phyloP scores from a whole-genome alignment of 225 moss, liverwort and hornwort genomes.

The Thuidium tamariscinum region DNA sequence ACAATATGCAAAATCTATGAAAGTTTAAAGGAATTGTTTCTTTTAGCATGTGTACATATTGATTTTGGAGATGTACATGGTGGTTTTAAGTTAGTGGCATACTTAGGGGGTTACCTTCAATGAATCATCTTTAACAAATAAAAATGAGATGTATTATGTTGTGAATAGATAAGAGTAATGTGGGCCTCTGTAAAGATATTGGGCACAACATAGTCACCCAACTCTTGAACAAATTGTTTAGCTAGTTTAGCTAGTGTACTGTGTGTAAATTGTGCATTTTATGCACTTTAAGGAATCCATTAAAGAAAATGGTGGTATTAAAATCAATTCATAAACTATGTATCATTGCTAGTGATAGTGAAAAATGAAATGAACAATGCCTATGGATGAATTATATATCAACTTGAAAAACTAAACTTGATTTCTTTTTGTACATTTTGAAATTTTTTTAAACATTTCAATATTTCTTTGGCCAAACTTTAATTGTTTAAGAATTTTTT shows the following conservation, averaged over 20 bases:
- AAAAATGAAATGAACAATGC: neutral
- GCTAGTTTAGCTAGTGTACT: neutral
- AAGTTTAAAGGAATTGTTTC: too few species aligned
- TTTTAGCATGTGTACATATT: too few species aligned
- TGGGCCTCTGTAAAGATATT: fast-evolving
- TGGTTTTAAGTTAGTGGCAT: too few species aligned
- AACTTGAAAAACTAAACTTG: too few species aligned
- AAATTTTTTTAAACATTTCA: too few species aligned
- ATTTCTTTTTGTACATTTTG: too few species aligned
- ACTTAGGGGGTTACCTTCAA: neutral
- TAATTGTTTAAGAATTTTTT: too few species aligned
- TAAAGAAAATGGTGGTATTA: neutral
- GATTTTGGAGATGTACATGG: too few species aligned
- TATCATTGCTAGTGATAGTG: neutral
- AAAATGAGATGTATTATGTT: neutral
- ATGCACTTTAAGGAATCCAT: too few species aligned
- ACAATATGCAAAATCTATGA: too few species aligned
- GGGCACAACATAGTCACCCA: neutral
- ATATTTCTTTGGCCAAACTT: too few species aligned
- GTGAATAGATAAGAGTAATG: neutral
- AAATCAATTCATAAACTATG: neutral
- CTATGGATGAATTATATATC: too few species aligned
- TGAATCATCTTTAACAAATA: neutral
- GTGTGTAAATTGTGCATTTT: neutral
- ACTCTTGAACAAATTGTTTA: neutral